These are phyloP conservation scores for Torulaspora pretoriensis DNA, from an alignment of 1,139 yeast species.

Conservation along the genomic window DNA sequence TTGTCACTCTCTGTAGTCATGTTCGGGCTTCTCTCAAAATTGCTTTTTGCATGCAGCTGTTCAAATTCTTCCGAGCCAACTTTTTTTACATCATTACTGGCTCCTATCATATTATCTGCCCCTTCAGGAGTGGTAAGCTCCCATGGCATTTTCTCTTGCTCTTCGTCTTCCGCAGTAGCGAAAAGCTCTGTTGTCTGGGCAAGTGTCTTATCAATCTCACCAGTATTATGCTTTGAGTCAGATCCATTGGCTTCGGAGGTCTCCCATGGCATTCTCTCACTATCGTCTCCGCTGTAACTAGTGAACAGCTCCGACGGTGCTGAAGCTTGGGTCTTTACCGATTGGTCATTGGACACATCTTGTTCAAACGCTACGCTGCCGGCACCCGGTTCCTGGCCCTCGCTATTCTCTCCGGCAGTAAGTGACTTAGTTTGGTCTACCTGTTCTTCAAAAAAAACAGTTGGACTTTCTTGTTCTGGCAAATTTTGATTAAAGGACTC, in stretches of 20 bases:
- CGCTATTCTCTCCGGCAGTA: background rate
- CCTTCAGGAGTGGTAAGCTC: background rate
- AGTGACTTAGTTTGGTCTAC: background rate
- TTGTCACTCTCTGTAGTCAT: conserved; percentile 13
- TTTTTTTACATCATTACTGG: background rate
- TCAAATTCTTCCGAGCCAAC: conserved; percentile 8
- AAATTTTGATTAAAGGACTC: background rate
- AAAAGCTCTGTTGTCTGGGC: background rate
- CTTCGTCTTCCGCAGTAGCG: background rate
- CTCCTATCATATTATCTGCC: background rate
- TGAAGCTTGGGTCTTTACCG: background rate
- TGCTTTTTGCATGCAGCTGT: conserved; percentile 18
- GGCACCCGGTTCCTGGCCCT: background rate
- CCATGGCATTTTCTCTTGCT: conserved; percentile 8
- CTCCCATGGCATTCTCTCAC: conserved; percentile 17
- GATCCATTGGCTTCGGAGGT: background rate
- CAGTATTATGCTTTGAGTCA: background rate
- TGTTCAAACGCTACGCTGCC: background rate
- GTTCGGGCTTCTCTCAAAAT: conserved; percentile 7
- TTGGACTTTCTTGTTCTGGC: background rate
- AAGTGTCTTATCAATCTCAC: background rate
- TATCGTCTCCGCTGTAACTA: conserved; percentile 6
- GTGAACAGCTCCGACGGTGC: conserved; percentile 15
- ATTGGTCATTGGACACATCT: background rate
- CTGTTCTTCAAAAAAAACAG: background rate